These are phyloP conservation scores for Raffaelea arxii DNA, from an alignment of 2,329 filamentous ascomycete genomes.

Conservation along the genomic window DNA sequence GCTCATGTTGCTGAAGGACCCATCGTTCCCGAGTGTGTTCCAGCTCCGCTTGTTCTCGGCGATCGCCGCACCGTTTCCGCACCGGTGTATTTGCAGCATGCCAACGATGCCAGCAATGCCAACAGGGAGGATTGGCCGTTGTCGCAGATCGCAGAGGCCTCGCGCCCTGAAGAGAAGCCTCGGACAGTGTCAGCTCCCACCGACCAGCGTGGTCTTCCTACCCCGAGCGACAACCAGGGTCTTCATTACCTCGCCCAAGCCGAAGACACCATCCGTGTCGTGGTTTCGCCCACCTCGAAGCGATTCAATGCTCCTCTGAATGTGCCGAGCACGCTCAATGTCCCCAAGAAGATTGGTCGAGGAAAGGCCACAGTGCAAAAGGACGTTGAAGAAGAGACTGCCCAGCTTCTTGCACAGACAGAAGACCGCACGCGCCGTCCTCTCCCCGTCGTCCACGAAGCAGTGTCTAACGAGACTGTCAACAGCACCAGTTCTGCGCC, in stretches of 20 bases:
- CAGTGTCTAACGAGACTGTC: constrained; percentile 3
- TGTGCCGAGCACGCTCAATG: too few relatives aligned
- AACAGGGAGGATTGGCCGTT: too few relatives aligned
- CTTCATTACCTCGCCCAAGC: constrained; percentile 4
- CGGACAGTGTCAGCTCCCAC: constrained; percentile 39
- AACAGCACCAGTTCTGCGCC: constrained; percentile 3
- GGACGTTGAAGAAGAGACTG: background rate
- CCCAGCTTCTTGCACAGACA: too few relatives aligned
- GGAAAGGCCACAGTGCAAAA: background rate
- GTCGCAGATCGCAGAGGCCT: too few relatives aligned
- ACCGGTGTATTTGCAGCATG: constrained; percentile 32
- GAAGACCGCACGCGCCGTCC: too few relatives aligned
- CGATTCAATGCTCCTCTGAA: too few relatives aligned
- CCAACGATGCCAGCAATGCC: constrained; percentile 35
- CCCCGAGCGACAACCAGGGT: constrained; percentile 8
- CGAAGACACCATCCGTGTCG: constrained; percentile 13
- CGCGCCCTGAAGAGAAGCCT: constrained; percentile 24
- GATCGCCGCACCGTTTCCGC: constrained; percentile 42
- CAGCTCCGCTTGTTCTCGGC: background rate
- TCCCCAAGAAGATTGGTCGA: constrained; percentile 3
- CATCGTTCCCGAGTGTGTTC: background rate
- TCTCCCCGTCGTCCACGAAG: too few relatives aligned
- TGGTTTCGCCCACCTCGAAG: constrained; percentile 10
- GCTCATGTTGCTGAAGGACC: too few relatives aligned
- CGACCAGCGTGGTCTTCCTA: constrained; percentile 13